A percentile compares a stretch with the other conserved stretches of the same genome.
phyloP scores from a whole-genome alignment of 345 rosid genomes.

The Hypericum perforatum region DNA sequence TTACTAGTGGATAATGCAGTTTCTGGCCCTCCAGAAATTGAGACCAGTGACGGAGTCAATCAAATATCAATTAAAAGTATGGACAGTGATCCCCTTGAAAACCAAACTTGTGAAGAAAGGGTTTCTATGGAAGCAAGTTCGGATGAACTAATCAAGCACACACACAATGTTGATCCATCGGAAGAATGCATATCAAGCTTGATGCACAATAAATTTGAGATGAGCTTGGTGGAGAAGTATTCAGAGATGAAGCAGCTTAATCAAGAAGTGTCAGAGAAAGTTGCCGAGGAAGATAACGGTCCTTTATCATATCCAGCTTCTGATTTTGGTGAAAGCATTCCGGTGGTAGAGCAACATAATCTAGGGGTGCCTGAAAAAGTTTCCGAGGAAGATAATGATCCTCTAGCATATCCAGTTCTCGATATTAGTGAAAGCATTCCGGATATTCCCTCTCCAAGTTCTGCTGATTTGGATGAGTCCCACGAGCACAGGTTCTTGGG shows the following conservation, averaged over 20 bases:
- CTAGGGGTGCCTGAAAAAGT: not conserved
- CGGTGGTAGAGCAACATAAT: not conserved
- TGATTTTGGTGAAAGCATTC: not conserved
- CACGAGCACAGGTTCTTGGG: constrained; percentile 4
- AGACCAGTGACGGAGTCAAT: constrained; percentile 1
- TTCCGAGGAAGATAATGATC: constrained; percentile 5
- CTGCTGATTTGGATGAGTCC: constrained; percentile 9
- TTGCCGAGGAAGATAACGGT: constrained; percentile 1
- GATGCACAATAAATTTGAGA: not conserved
- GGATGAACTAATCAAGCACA: not conserved
- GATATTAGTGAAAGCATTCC: no score
- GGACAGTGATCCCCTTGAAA: constrained; percentile 8
- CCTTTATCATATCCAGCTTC: not conserved
- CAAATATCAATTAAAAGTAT: not conserved
- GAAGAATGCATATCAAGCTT: constrained; percentile 5
- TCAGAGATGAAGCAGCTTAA: constrained; percentile 2
- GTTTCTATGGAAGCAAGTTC: constrained; percentile 8
- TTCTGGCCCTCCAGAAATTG: constrained; percentile 1
- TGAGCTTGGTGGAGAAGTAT: not conserved
- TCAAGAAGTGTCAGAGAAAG: not conserved
- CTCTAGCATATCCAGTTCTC: not conserved
- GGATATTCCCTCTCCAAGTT: constrained; percentile 6
- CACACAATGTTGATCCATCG: constrained; percentile 2
- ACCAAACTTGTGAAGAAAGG: constrained; percentile 5
- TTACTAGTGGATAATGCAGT: constrained; percentile 1